A percentile compares a stretch with the other conserved stretches of the same genome.
phyloP scores from a whole-genome alignment of 331 rosid genomes.

The Pyrus hybrid region DNA sequence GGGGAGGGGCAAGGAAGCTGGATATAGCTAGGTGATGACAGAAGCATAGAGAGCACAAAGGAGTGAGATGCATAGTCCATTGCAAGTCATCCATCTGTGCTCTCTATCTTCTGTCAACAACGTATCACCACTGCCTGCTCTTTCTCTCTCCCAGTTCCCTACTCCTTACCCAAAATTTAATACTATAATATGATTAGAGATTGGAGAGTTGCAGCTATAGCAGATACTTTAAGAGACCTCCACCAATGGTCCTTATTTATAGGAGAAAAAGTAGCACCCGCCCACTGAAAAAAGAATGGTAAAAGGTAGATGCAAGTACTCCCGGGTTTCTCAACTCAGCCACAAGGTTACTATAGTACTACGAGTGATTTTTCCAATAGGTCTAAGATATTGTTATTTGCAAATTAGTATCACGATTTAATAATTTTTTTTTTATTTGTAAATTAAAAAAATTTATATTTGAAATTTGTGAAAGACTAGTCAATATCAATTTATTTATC shows the following conservation, averaged over 20 bases:
- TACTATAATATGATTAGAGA: background rate
- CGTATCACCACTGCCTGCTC: slow-evolving; percentile 11
- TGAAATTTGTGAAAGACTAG: too few species aligned
- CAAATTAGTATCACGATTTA: too few species aligned
- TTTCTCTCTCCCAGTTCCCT: background rate
- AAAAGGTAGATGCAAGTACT: slow-evolving; percentile 5
- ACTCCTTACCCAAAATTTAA: background rate
- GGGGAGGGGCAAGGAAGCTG: background rate
- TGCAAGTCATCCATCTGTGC: slow-evolving; percentile 87
- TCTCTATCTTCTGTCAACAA: slow-evolving; percentile 98
- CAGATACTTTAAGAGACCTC: background rate
- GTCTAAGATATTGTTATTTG: too few species aligned
- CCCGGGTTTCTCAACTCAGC: background rate
- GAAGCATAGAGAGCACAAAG: slow-evolving; percentile 62
- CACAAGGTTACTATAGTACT: background rate
- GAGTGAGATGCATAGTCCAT: slow-evolving; percentile 43
- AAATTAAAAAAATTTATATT: too few species aligned
- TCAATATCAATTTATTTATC: too few species aligned
- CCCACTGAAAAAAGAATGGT: slow-evolving; percentile 9
- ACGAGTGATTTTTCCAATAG: too few species aligned
- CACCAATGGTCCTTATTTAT: slow-evolving; percentile 42
- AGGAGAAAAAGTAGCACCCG: slow-evolving; percentile 11
- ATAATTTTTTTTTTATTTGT: too few species aligned
- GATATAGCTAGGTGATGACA: slow-evolving; percentile 24
- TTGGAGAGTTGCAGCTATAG: slow-evolving; percentile 2